Evolutionary conservation across 768 basidiomycete species (phyloP), one percentile per base, ranked within the genome.

Genomic region (Tylopilus balloui): DNA sequence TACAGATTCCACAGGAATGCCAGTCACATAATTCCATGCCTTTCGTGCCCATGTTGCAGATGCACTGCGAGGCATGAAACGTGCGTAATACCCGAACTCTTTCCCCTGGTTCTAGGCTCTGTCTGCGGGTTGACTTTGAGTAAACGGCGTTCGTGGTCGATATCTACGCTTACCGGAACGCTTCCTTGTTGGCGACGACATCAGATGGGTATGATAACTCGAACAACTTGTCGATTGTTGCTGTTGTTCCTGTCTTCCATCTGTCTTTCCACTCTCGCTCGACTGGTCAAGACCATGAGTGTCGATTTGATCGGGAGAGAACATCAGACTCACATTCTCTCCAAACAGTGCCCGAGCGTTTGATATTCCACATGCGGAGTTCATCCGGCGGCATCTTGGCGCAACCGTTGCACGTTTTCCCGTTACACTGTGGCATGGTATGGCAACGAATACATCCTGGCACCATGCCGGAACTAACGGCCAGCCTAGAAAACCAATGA

Each of bases 1-100:
- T 73, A 60, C 83, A 86, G 51, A 84, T 80, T 3, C 84, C 83
- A 52, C 83, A 86, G 23, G 83, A 83, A 41, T 68, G 72, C 67
- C 79, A 80, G 53, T 70, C 71, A 64, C 84, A 86, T 17, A 82
- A 59, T 1, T 60, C 57, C 4, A 72, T 61, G 27, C 75, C 74
- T 51, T 79, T 80, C 14, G 72, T 72, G 8, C 83, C 83, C 52
- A 86, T 67, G 61, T 86, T 80, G 67, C 83, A 86, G 35, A 86
- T 81, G 57, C 82, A 84, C 51, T 83, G 81, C 3, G 80, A 72
- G 48, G 79, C 76, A 51, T 85, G 79, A 57, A 81, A 85, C 32
- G 78, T 81, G 55, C 78, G 74, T 45, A 83, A 70, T 56, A 80
- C 72, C 53, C 73, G 71, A 52, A 71, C 43, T 1, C 69, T 38